A percentile compares a stretch with the other conserved stretches of the same genome.
These are phyloP conservation scores for Metarhizium guizhouense DNA, from an alignment of 2,329 filamentous ascomycete species.

Conservation along the genomic window DNA sequence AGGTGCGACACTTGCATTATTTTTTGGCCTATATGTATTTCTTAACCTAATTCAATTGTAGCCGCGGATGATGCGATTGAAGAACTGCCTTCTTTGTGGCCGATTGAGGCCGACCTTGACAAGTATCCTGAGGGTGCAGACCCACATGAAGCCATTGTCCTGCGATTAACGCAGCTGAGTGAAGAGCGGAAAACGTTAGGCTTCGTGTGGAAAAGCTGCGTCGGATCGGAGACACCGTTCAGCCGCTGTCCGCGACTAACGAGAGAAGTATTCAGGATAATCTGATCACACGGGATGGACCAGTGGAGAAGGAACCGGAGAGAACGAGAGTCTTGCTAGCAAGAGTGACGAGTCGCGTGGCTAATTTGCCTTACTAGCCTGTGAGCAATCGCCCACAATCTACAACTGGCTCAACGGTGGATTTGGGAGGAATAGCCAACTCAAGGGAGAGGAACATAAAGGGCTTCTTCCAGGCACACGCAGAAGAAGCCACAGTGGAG, in stretches of 20 bases:
- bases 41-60: slow-evolving; percentile 9
- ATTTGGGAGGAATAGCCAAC: slow-evolving; percentile 26
- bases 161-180: slow-evolving; percentile 40
- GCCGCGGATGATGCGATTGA: slow-evolving; percentile 34
- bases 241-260: slow-evolving; percentile 26
- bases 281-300: slow-evolving; percentile 54
- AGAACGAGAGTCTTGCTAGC: slow-evolving; percentile 55
- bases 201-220: slow-evolving; percentile 38
- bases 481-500: no score
- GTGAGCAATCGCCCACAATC: slow-evolving; percentile 1
- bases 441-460: slow-evolving; percentile 18
- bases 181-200: slow-evolving; percentile 22
- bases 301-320: slow-evolving; percentile 57
- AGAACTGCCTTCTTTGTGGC: slow-evolving; percentile 40
- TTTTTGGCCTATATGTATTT: neutral
- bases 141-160: slow-evolving; percentile 42
- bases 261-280: slow-evolving; percentile 50
- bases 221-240: slow-evolving; percentile 40
- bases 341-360: slow-evolving; percentile 47
- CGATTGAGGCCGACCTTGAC: slow-evolving; percentile 25
- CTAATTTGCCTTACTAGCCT: slow-evolving; percentile 21
- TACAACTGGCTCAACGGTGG: slow-evolving; percentile 11
- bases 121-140: slow-evolving; percentile 36
- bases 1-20: slow-evolving; percentile 21
- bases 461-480: no score